Percentiles rank a stretch among this genome's conserved stretches.
Evolutionary conservation across 345 rosid species (phyloP).

Genomic region (Raphanus sativus): DNA sequence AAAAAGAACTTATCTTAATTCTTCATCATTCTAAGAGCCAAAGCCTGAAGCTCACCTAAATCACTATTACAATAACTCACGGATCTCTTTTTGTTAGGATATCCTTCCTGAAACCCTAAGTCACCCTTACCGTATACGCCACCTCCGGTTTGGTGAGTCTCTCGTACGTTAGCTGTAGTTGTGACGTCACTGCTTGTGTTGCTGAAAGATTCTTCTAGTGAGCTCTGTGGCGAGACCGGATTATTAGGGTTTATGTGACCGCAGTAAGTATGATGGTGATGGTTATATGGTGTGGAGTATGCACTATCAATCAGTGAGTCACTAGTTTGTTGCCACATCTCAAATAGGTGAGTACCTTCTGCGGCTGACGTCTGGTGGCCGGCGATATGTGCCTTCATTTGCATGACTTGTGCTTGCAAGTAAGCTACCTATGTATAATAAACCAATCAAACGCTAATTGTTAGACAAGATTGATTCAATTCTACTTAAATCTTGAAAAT

Average conservation of each 20-base stretch:
- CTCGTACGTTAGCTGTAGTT: constrained; percentile 23
- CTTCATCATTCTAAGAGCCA: constrained; percentile 86
- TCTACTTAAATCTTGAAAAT: constrained; percentile 4
- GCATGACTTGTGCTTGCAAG: constrained; percentile 88
- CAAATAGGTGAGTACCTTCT: constrained; percentile 16
- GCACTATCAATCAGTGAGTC: constrained; percentile 33
- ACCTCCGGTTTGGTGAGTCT: constrained; percentile 27
- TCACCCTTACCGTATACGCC: constrained; percentile 24
- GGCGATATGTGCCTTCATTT: constrained; percentile 72
- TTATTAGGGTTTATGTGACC: constrained; percentile 45
- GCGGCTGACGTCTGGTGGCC: constrained; percentile 42
- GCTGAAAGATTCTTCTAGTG: constrained; percentile 62
- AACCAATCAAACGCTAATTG: constrained; percentile 11
- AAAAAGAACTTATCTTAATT: constrained; percentile 38
- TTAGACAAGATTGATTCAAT: constrained; percentile 8
- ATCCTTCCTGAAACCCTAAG: constrained; percentile 40
- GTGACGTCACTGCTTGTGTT: constrained; percentile 36
- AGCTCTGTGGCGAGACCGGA: constrained; percentile 72
- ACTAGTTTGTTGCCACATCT: constrained; percentile 37
- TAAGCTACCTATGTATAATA: constrained; percentile 54
- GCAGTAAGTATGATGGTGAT: constrained; percentile 22
- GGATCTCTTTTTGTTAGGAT: constrained; percentile 40
- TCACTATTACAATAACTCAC: constrained; percentile 45
- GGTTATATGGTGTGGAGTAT: constrained; percentile 32
- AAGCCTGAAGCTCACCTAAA: constrained; percentile 80